Evolutionary conservation across 2,329 filamentous ascomycete genomes (phyloP).

Genomic region (Hypoxylon sp.): DNA sequence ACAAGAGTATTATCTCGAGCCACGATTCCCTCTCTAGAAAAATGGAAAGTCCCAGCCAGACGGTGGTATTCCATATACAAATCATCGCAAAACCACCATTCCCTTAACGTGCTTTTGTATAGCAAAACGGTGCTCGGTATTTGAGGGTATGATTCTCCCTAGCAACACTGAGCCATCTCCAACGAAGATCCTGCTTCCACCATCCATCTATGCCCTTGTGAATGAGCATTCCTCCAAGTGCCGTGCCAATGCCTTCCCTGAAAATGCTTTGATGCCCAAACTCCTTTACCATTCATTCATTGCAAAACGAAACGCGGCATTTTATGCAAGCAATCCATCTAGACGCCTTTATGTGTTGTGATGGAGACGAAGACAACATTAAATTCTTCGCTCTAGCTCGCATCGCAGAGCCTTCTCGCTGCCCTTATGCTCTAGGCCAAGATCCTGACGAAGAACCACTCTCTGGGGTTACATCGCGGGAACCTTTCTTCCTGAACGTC

Average conservation of each 20-base stretch:
- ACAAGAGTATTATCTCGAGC: background rate
- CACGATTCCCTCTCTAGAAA: background rate
- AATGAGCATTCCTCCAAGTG: conserved; percentile 11
- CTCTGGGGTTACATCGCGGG: background rate
- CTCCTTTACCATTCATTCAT: conserved; percentile 26
- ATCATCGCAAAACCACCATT: background rate
- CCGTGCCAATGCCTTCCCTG: conserved; percentile 29
- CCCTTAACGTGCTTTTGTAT: background rate
- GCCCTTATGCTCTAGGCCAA: conserved; percentile 38
- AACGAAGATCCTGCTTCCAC: conserved; percentile 29
- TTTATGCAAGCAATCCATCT: conserved; percentile 13
- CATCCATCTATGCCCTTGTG: conserved; percentile 22
- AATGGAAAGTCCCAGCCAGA: background rate
- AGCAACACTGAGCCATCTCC: conserved; percentile 2
- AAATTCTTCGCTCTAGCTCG: conserved; percentile 27
- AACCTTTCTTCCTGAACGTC: background rate
- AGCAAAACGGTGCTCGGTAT: conserved; percentile 2
- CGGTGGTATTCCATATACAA: background rate
- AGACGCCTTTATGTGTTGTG: background rate
- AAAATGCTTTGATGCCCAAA: conserved; percentile 43
- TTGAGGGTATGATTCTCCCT: conserved; percentile 7
- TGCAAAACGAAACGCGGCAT: conserved; percentile 10
- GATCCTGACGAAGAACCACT: conserved; percentile 12
- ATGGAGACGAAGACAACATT: conserved; percentile 1
- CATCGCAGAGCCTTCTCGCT: conserved; percentile 34